phyloP scores from a whole-genome alignment of 2,329 filamentous ascomycete genomes.

The Camillea tinctor region DNA sequence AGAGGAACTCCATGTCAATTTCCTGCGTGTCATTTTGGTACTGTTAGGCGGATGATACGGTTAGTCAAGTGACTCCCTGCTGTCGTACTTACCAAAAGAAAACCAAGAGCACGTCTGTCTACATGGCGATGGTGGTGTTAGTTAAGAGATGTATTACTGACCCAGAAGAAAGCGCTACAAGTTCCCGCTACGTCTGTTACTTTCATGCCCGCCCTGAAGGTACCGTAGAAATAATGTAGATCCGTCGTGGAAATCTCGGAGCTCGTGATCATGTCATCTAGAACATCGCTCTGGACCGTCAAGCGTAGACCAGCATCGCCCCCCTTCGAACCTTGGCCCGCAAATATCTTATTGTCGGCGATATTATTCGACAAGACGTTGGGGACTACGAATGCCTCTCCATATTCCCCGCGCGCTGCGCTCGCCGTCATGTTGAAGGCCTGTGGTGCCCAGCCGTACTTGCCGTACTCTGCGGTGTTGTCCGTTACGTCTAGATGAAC shows the following conservation, averaged over 20 bases:
- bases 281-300: conserved; percentile 46
- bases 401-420: conserved; percentile 61
- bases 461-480: conserved; percentile 38
- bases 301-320: conserved; percentile 55
- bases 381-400: conserved; percentile 57
- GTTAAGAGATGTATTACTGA: conserved; percentile 35
- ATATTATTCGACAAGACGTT: conserved; percentile 59
- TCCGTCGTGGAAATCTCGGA: conserved; percentile 64
- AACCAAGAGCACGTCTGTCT: too few species aligned
- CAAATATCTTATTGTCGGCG: conserved; percentile 39
- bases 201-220: conserved; percentile 67
- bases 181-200: conserved; percentile 62
- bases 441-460: conserved; percentile 59
- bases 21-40: conserved; percentile 78
- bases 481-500: conserved; percentile 49
- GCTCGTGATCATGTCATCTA: conserved; percentile 54
- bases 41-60: conserved; percentile 38
- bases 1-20: conserved; percentile 79
- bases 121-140: background rate
- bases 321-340: conserved; percentile 43
- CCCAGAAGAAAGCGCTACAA: conserved; percentile 79
- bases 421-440: conserved; percentile 62
- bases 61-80: too few species aligned
- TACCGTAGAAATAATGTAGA: conserved; percentile 66
- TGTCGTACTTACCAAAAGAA: too few species aligned